Conservation (phyloP, 768 basidiomycete species). For the Auricularia cornea region DNA sequence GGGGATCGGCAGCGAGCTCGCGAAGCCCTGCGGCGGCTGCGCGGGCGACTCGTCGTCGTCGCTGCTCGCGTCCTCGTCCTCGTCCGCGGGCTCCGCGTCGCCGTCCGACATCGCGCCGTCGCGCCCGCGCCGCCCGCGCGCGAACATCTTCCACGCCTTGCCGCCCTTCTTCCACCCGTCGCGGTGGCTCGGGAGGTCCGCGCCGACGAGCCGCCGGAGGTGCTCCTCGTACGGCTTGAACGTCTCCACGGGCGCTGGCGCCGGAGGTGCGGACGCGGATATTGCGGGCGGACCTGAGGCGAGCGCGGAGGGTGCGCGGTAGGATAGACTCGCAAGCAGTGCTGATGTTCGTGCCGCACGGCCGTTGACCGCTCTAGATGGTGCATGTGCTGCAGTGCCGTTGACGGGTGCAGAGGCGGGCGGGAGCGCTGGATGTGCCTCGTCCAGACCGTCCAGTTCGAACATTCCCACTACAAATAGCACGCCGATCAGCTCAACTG, state of each 20-base stretch:
- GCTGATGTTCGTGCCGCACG: background rate
- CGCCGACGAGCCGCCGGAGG: slow-evolving; percentile 56
- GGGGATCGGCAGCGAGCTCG: slow-evolving; percentile 55
- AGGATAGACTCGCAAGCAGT: slow-evolving; percentile 1
- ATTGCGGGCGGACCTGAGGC: background rate
- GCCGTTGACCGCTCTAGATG: background rate
- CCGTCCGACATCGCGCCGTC: slow-evolving; percentile 16
- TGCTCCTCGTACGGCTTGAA: slow-evolving; percentile 38
- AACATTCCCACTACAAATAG: slow-evolving; percentile 52
- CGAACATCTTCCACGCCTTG: slow-evolving; percentile 56
- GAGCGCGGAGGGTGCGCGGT: background rate
- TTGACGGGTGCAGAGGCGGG: background rate
- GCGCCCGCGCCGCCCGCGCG: slow-evolving; percentile 25
- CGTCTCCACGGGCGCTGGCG: background rate
- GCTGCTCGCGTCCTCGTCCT: too few relatives aligned
- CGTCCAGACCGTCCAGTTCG: slow-evolving; percentile 46
- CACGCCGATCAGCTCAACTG: slow-evolving; percentile 8
- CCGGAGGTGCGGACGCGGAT: background rate
- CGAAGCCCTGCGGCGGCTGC: slow-evolving; percentile 19
- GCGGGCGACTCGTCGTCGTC: slow-evolving; percentile 20
- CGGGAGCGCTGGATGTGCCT: background rate
- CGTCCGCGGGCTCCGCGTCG: too few relatives aligned
- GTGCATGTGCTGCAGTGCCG: background rate
- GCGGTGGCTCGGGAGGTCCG: slow-evolving; percentile 60
- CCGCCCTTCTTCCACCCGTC: slow-evolving; percentile 60